Base-by-base conservation (phyloP, 2,329 filamentous ascomycete species). In the Aureobasidium sp. region DNA sequence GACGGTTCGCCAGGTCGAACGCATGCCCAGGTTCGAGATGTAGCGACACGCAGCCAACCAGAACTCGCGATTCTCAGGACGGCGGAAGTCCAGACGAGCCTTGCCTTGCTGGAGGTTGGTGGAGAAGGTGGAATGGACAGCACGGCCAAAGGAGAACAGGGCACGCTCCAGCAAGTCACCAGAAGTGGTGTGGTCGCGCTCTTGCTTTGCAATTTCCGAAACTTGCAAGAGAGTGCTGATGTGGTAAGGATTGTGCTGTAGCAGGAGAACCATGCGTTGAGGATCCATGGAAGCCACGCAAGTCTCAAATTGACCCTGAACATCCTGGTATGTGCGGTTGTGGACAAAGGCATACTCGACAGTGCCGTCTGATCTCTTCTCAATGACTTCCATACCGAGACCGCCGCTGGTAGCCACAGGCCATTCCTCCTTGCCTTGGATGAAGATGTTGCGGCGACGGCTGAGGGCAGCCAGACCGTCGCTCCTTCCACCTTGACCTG, bases 161-260 rank as follows among this genome's bases (percentile, higher is more conserved):
- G 93, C 92, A 49, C 94, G 84, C 76, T 97, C 93, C 60, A 95
- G 85, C 1, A 97, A 82, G 69, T 97, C 92, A 3, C 90, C 88
- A 0, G 93, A 87, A 4, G 94, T 84, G 0, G 92, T 85, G 72
- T 91, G 87, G 71, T 97, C 94, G 59, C 91, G 86, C 71, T 97
- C 91, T 67, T 96, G 89, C 72, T 94, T 93, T 14, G 91, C 91
- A 55, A 97, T 89, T 72, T 91, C 90, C 65, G 90, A 95, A 31
- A 96, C 91, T 72, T 97, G 92, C 25, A 97, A 85, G n/a, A 97
- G 82, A 2, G 90, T 92, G 1, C 91, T 94, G 67, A 97, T 88
- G 72, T 97, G 92, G 73, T 97, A 97, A 3, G 93, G 89, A 68
- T 91, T 86, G 67, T 81, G 79, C 65, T 85, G 82, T 2, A 97